Evolutionary conservation across 2,329 filamentous ascomycete genomes (phyloP), one percentile per base, ranked within the genome.

Genomic region (Pyrenophora teres): DNA sequence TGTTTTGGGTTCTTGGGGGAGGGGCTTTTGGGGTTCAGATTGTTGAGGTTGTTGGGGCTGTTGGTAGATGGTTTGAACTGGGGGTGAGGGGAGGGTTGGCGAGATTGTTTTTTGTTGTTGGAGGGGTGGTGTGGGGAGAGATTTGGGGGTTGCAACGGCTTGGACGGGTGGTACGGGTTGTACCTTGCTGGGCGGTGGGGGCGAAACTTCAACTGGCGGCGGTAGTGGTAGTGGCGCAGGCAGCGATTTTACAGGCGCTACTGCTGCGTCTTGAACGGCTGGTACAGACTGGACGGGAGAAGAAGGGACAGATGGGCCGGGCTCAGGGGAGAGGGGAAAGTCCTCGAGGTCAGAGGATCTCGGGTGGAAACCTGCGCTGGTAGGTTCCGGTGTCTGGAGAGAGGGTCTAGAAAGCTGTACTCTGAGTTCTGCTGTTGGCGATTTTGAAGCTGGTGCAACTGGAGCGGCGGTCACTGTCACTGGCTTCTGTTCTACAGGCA

Each of bases 361-460:
- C 32, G 46, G 50, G 30, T 37, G 37, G 16, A 37, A 45, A 30
- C 45, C 40, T 7, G 46, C 46, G 37, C 45, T 53, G 16, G 47
- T 27, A 12, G 35, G 18, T 40, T 48, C 30, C 6, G 58, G 54
- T 8, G 52, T 50, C 23, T 56, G 46, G 42, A 54, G 53, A 5
- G 56, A 54, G n/a, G 51, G 56, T 15, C 52, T 53, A 27, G 46
- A 52, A 8, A 52, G 33, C 2, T 56, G 46, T 19, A 37, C 33
- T 37, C 42, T 21, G 35, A 31, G 32, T 36, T 54, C 43, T 16
- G 46, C 44, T 19, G 46, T 40, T 19, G 51, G 46, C 37, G 25
- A 38, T 15, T 40, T 55, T 13, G 40, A 21, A 10, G 35, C 32
- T 40, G 30, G 49, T 23, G 37, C 47, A n/a, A 36, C 39, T 3